Evolutionary conservation across 1,284 basidiomycete species (phyloP).

Genomic region (Malassezia sympodialis): DNA sequence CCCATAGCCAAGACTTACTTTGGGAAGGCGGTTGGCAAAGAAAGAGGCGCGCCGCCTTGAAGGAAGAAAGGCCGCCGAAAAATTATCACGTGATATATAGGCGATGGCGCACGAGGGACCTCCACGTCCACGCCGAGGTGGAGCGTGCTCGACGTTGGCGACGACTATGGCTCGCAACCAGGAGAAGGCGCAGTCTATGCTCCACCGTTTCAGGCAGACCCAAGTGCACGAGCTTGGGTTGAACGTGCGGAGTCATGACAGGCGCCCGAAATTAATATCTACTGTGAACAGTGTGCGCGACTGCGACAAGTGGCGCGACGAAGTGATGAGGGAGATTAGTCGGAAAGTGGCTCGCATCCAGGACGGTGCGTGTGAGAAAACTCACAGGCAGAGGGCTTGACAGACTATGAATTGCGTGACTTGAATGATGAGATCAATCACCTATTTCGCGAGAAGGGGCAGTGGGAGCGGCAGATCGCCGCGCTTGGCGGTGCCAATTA

Average conservation of each 20-base stretch:
- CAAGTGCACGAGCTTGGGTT: conserved; percentile 90
- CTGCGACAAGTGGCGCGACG: conserved; percentile 89
- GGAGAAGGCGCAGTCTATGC: conserved; percentile 62
- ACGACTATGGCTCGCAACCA: conserved; percentile 43
- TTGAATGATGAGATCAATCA: conserved; percentile 98
- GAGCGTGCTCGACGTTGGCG: neutral
- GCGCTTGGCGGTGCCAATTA: conserved; percentile 93
- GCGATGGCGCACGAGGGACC: neutral
- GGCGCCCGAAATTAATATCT: conserved; percentile 77
- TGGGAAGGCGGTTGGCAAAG: conserved; percentile 6
- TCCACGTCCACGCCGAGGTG: neutral
- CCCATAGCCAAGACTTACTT: neutral
- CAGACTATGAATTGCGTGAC: conserved; percentile 91
- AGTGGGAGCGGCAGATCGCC: conserved; percentile 97
- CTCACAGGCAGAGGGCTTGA: conserved; percentile 62
- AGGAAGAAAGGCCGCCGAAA: conserved; percentile 3
- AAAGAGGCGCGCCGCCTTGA: neutral
- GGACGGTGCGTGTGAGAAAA: conserved; percentile 59
- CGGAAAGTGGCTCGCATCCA: conserved; percentile 96
- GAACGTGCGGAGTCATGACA: conserved; percentile 58
- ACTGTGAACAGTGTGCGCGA: conserved; percentile 80
- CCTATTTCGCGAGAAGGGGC: conserved; percentile 81
- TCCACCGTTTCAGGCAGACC: conserved; percentile 94
- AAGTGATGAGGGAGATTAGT: conserved; percentile 85
- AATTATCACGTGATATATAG: conserved; percentile 17